These are phyloP conservation scores for Coemansia sp. DNA, from an alignment of 192 early-diverging fungal genomes.

Conservation along the genomic window DNA sequence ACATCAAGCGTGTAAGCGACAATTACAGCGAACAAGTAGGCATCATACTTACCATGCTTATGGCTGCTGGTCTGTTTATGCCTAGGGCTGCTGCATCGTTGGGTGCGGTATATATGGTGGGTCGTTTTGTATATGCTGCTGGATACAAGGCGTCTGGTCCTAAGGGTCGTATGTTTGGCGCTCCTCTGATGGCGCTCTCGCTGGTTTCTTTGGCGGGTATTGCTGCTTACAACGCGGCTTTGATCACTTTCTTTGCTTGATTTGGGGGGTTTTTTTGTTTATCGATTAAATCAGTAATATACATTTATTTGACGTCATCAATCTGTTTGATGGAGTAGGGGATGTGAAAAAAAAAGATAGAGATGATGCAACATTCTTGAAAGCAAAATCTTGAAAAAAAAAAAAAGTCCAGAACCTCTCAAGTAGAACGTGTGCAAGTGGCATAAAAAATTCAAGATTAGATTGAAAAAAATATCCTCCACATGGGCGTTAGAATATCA, in stretches of 20 bases:
- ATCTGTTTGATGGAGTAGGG: no score
- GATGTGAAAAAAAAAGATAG: no score
- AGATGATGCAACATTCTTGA: no score
- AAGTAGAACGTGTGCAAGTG: no score
- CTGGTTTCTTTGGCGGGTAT: slow-evolving; percentile 24
- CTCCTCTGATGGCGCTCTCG: slow-evolving; percentile 11
- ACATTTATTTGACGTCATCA: no score
- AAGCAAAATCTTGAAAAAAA: no score
- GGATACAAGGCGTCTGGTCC: slow-evolving; percentile 37
- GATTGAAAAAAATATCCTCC: no score
- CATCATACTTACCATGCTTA: slow-evolving; percentile 25
- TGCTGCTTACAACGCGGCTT: slow-evolving; percentile 25
- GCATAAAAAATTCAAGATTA: no score
- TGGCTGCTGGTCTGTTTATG: slow-evolving; percentile 45
- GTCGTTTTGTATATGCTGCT: slow-evolving; percentile 28
- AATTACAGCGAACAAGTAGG: slow-evolving; percentile 53
- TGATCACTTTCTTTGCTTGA: slow-evolving; percentile 28
- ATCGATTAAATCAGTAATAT: no score
- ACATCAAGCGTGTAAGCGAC: slow-evolving; percentile 53
- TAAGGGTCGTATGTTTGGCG: slow-evolving; percentile 35
- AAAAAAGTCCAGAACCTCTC: no score
- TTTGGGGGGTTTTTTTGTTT: neutral
- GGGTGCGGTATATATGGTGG: slow-evolving; percentile 39
- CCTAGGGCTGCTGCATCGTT: slow-evolving; percentile 33
- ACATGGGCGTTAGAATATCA: no score